Evolutionary conservation across 768 basidiomycete genomes (phyloP).

Genomic region (Gelatoporia subvermispora): DNA sequence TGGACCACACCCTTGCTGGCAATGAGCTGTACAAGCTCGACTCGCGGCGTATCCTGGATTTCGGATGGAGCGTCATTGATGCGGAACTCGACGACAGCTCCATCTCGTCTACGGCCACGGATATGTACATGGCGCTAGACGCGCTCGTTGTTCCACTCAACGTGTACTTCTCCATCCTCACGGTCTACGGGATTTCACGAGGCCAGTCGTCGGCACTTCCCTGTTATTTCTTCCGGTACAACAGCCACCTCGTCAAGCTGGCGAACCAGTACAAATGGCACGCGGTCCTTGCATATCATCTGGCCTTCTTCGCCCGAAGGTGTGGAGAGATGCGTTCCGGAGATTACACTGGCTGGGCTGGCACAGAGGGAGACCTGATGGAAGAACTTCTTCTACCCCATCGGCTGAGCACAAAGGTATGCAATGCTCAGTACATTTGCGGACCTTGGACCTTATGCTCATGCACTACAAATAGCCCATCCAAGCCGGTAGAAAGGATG

Average conservation of each 20-base stretch:
- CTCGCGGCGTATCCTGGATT: conserved; percentile 25
- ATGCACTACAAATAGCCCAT: too few species aligned
- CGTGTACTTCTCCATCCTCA: conserved; percentile 25
- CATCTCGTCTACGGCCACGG: conserved; percentile 17
- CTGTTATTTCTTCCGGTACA: conserved; percentile 25
- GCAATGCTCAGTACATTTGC: too few species aligned
- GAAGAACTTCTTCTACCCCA: conserved; percentile 18
- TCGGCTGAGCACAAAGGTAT: conserved; percentile 12
- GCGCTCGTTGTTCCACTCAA: conserved; percentile 25
- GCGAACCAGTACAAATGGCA: conserved; percentile 24
- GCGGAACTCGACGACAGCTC: conserved; percentile 18
- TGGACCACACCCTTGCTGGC: conserved; percentile 20
- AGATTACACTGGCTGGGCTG: conserved; percentile 23
- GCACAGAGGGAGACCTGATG: conserved; percentile 26
- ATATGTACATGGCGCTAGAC: conserved; percentile 24
- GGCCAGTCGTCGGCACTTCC: conserved; percentile 21
- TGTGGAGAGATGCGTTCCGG: conserved; percentile 25
- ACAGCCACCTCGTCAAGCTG: conserved; percentile 26
- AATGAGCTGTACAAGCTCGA: conserved; percentile 26
- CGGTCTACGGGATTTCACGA: conserved; percentile 17
- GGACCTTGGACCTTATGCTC: too few species aligned
- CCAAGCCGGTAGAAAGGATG: not conserved
- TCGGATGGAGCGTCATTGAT: conserved; percentile 23
- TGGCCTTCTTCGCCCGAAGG: conserved; percentile 22
- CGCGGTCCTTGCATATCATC: conserved; percentile 23